Evolutionary conservation across 106 monocot genomes (phyloP), one percentile per base, ranked within the genome.

Genomic region (Dioscorea alata): DNA sequence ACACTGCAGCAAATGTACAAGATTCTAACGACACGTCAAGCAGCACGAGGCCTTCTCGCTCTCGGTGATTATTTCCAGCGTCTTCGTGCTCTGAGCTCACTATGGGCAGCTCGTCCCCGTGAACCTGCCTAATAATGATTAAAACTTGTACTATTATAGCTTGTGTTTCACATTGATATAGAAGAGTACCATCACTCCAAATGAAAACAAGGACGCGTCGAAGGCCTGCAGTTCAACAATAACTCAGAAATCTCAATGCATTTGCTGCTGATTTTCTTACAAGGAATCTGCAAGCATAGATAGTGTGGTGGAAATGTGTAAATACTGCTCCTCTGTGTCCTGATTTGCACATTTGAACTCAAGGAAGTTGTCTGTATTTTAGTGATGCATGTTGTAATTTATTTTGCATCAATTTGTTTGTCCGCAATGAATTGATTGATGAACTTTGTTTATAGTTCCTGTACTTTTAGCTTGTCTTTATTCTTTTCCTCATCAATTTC

Each of bases 11-110:
- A 90, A 73, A 83, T 93, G 90, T 71, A 81, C 69, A 86, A 78
- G 60, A 90, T 99, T 49, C 85, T 93, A 18, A 90, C 85, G 18
- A 78, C 74, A 0, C 82, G 87, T 42, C 99, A 93, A 70, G 85
- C 93, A 15, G 99, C 99, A 21, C 75, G 83, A 12, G 99, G 83
- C 4, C 83, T 99, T 60, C 85, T 99, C 33, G 82, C 85, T 8
- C 49, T 66, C 0, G 65, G 65, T 12, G 65, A 66, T 19, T 66
- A 66, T 21, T 34, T 48, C 13, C 65, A 66, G 12, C 65, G 65
- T 9, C 65, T 66, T 12, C 65, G 65, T 49, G 65, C 65, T 33
- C 49, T 66, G 48, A 66, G 65, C 65, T 66, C 65, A 20, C 16
- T 66, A 15, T 66, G 65, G 65, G 65, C 65, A 2, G 65, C 65